A percentile compares a stretch with the other conserved stretches of the same genome.
These are phyloP conservation scores for Paecilomyces niveus DNA, from an alignment of 2,329 filamentous ascomycete genomes.

Conservation along the genomic window DNA sequence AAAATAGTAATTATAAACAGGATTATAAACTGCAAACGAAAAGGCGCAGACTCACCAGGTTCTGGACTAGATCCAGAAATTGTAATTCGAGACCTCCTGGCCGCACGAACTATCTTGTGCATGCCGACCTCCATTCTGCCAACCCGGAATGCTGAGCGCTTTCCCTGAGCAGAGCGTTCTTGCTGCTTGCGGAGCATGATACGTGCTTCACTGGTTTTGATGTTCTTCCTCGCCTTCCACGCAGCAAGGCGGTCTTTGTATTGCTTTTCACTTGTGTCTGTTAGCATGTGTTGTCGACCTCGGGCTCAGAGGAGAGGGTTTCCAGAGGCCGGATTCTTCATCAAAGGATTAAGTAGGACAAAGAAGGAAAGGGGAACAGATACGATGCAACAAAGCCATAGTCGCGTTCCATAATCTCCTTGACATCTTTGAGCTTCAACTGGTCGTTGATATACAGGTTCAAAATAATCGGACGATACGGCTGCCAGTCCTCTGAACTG, in stretches of 20 bases:
- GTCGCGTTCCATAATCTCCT: constrained; percentile 28
- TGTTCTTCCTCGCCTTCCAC: constrained; percentile 32
- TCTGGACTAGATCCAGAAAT: constrained; percentile 24
- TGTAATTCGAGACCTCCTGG: constrained; percentile 14
- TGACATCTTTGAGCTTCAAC: constrained; percentile 29
- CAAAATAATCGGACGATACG: constrained; percentile 28
- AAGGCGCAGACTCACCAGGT: constrained; percentile 17
- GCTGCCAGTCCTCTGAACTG: constrained; percentile 30
- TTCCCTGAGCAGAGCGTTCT: constrained; percentile 30
- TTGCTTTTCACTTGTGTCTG: constrained; percentile 27
- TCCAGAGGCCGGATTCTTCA: neutral
- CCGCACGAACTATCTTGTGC: constrained; percentile 27
- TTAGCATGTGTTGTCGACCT: constrained; percentile 5
- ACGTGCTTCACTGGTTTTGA: constrained; percentile 31
- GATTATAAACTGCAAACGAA: neutral
- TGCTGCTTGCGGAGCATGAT: constrained; percentile 31
- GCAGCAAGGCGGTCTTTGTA: constrained; percentile 32
- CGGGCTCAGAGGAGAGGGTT: neutral
- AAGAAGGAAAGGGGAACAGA: constrained; percentile 6
- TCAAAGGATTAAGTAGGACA: neutral
- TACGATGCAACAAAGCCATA: constrained; percentile 32
- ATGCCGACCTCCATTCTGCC: constrained; percentile 26
- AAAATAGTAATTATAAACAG: neutral
- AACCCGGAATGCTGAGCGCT: constrained; percentile 28
- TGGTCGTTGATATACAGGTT: constrained; percentile 28